Evolutionary conservation across 2,329 filamentous ascomycete genomes (phyloP).

Genomic region (Fusarium paranaense): DNA sequence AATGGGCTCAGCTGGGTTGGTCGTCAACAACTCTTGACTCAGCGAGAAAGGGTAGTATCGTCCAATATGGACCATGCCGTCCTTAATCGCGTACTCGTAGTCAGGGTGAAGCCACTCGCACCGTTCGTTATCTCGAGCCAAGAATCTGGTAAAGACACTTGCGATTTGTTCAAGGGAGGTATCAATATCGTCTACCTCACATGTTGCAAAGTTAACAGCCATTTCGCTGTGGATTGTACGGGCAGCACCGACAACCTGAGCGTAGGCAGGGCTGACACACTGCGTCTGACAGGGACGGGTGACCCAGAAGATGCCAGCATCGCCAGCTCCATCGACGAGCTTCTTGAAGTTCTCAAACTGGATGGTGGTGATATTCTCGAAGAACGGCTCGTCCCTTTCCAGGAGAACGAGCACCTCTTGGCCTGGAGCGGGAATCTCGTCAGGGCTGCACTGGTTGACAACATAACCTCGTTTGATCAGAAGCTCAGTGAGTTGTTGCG

Average conservation of each 20-base stretch:
- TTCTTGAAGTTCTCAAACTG: constrained; percentile 28
- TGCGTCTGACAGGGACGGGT: constrained; percentile 43
- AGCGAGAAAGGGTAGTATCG: constrained; percentile 44
- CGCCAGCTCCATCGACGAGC: not conserved
- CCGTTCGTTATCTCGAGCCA: constrained; percentile 20
- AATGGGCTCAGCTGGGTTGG: not conserved
- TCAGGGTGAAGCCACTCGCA: constrained; percentile 42
- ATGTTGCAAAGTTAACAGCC: constrained; percentile 42
- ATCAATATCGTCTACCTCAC: constrained; percentile 44
- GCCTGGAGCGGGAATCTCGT: constrained; percentile 19
- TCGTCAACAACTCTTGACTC: constrained; percentile 26
- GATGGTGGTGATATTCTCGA: constrained; percentile 36
- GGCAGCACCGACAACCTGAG: constrained; percentile 44
- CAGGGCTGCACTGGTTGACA: constrained; percentile 24
- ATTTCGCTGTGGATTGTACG: constrained; percentile 47
- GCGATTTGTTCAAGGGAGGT: constrained; percentile 4
- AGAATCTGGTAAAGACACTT: constrained; percentile 40
- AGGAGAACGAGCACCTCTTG: constrained; percentile 45
- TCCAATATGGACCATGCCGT: constrained; percentile 42
- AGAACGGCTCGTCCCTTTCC: constrained; percentile 43
- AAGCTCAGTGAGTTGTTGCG: not conserved
- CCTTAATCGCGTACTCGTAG: constrained; percentile 48
- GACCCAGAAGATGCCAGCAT: constrained; percentile 46
- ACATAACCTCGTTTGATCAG: constrained; percentile 30
- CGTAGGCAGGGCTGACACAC: constrained; percentile 44